These are phyloP conservation scores for Penicillium sp. DNA, from an alignment of 2,329 filamentous ascomycete species.

Conservation along the genomic window DNA sequence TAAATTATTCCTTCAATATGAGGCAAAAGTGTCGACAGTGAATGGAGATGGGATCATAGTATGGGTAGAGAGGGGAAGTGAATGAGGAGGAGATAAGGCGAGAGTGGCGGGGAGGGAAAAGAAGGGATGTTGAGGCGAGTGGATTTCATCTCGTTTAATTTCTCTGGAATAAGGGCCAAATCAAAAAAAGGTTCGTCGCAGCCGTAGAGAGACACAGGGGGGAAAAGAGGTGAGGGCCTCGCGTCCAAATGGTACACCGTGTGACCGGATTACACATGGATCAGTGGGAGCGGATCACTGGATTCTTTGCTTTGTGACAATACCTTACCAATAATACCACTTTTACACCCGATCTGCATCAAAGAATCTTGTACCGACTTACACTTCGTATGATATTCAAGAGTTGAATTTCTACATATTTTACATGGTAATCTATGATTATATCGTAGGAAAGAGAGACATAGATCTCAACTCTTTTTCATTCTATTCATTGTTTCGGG, in stretches of 20 bases:
- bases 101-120: conserved; percentile 19
- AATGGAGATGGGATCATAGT: conserved; percentile 31
- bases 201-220: conserved; percentile 9
- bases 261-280: conserved; percentile 7
- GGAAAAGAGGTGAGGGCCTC: conserved; percentile 2
- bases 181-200: conserved; percentile 11
- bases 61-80: conserved; percentile 14
- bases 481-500: neutral
- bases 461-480: neutral
- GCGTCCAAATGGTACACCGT: neutral
- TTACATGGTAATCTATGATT: neutral
- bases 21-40: conserved; percentile 31
- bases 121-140: conserved; percentile 23
- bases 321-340: conserved; percentile 8
- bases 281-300: neutral
- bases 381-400: neutral
- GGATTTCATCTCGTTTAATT: conserved; percentile 29
- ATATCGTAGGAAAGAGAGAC: neutral
- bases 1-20: conserved; percentile 28
- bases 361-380: neutral
- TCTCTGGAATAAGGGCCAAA: conserved; percentile 6
- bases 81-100: conserved; percentile 17
- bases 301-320: neutral
- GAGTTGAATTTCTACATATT: neutral
- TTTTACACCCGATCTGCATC: conserved; percentile 4